Conservation (phyloP, 495 filamentous ascomycete species). For the Xylaria castorea region DNA sequence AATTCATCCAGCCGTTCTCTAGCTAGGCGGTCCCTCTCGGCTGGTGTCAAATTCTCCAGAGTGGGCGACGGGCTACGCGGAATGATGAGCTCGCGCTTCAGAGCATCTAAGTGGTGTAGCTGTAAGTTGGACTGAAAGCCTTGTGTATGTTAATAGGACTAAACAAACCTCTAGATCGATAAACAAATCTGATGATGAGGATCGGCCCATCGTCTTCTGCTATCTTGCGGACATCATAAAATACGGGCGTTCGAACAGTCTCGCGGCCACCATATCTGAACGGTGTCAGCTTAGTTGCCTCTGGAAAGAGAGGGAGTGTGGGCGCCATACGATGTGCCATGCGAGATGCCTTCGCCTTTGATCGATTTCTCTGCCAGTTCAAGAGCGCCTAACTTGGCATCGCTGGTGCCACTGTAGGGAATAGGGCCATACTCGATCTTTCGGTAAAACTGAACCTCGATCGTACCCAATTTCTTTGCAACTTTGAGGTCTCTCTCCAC, state of each 20-base stretch:
- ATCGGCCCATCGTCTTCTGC: constrained; percentile 34
- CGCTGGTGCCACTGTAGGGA: background rate
- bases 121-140: background rate
- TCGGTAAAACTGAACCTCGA: constrained; percentile 33
- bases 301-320: background rate
- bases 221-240: background rate
- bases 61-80: constrained; percentile 38
- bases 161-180: constrained; percentile 41
- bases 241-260: background rate
- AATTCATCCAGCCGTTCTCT: constrained; percentile 35
- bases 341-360: constrained; percentile 45
- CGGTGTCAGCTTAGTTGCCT: constrained; percentile 1
- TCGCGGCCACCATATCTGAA: constrained; percentile 16
- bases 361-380: constrained; percentile 47
- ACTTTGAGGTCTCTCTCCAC: constrained; percentile 37
- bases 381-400: background rate
- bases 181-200: constrained; percentile 40
- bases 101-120: constrained; percentile 31
- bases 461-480: constrained; percentile 34
- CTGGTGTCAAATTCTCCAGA: constrained; percentile 23
- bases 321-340: constrained; percentile 35
- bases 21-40: constrained; percentile 32
- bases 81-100: constrained; percentile 43
- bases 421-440: background rate
- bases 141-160: background rate